These are phyloP conservation scores for Stevia rebaudiana DNA, from an alignment of 140 eudicot species.

Conservation along the genomic window DNA sequence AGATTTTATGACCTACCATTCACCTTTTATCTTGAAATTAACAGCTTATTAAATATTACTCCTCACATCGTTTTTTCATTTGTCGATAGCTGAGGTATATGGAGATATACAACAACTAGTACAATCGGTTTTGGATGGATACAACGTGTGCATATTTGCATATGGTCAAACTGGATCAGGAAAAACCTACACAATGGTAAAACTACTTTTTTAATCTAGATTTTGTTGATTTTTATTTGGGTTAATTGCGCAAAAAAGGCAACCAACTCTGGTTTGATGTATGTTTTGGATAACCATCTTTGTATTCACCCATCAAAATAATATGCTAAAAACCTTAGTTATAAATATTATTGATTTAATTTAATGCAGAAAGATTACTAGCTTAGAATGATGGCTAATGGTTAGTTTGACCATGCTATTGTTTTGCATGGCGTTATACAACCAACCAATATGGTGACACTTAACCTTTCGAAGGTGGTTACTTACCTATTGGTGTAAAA, in stretches of 20 bases:
- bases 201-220: background rate
- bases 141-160: slow-evolving; percentile 93
- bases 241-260: background rate
- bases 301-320: background rate
- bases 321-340: background rate
- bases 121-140: slow-evolving; percentile 85
- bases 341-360: background rate
- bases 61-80: background rate
- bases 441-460: background rate
- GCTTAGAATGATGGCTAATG: background rate
- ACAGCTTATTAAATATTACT: background rate
- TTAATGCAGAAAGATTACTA: too few species aligned
- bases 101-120: slow-evolving; percentile 73
- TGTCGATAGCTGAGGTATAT: slow-evolving; percentile 65
- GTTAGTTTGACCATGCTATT: background rate
- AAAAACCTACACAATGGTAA: slow-evolving; percentile 97
- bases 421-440: too few species aligned
- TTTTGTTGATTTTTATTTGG: background rate
- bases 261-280: background rate
- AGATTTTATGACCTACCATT: background rate
- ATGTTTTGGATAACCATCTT: background rate
- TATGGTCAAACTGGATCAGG: slow-evolving; percentile 99
- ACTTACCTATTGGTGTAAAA: background rate
- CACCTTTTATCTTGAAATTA: background rate
- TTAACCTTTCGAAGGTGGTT: background rate